Evolutionary conservation across 2,329 filamentous ascomycete genomes (phyloP), one percentile per base, ranked within the genome.

Genomic region (Amphichorda felina): DNA sequence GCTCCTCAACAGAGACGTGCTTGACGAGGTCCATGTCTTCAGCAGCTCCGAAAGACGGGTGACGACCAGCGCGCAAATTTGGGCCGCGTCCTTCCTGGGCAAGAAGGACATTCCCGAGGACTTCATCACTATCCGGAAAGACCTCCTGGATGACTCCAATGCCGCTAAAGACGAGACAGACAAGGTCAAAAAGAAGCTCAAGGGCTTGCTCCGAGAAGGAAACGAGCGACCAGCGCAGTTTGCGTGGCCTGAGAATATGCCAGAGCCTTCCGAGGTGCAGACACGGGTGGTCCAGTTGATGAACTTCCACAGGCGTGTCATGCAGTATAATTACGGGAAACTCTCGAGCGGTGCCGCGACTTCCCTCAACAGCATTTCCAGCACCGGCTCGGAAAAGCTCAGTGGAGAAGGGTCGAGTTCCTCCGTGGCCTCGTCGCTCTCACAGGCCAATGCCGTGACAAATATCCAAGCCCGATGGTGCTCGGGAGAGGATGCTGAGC

Each of bases 141-240:
- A 96, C 57, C 70, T 98, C 6, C 65, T 98, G 3, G 91, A 98
- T 54, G 91, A 98, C 54, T 96, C 88, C 0, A 98, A 98, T 56
- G 91, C 91, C 4, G 91, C 91, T 39, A 98, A 98, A 56, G 91
- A 98, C 54, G 87, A 94, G 51, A 98, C 95, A 83, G 93, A 98
- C 61, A 95, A 94, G 60, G 91, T 98, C 38, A 98, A 98, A 70
- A 98, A 98, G 73, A 95, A 94, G 75, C 72, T 98, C 19, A 98
- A 98, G 63, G 80, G 85, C 1, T 69, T 98, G 15, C 61, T 98
- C 39, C 79, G 91, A 21, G 84, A 94, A 56, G 91, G 89, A n/a
- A 85, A 87, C 41, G 83, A 91, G 50, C 84, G 89, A 1, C 91
- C 91, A 8, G 79, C 89, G 14, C 87, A 98, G 50, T 98, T 98